These are phyloP conservation scores for Penicillium sumatraense DNA, from an alignment of 2,329 filamentous ascomycete species.

Conservation along the genomic window DNA sequence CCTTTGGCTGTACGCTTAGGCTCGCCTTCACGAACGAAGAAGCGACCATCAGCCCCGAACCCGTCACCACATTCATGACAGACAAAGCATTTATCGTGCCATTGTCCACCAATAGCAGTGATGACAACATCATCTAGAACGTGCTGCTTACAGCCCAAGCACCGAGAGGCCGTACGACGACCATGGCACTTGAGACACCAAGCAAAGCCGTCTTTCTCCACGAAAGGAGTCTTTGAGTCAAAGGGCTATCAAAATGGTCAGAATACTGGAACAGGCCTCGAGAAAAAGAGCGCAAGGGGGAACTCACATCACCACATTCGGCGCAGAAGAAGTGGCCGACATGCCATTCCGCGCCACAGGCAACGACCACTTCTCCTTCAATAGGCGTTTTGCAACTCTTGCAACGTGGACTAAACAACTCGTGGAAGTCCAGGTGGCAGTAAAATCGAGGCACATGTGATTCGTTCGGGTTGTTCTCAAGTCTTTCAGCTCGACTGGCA, in stretches of 20 bases:
- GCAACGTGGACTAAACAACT: conserved; percentile 88
- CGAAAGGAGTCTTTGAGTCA: conserved; percentile 72
- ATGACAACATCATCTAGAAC: conserved; percentile 91
- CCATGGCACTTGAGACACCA: conserved; percentile 96
- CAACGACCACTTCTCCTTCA: conserved; percentile 90
- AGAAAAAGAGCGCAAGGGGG: conserved; percentile 3
- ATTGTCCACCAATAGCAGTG: conserved; percentile 85
- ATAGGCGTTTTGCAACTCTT: conserved; percentile 97
- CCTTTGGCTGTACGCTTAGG: conserved; percentile 50
- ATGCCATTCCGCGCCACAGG: conserved; percentile 95
- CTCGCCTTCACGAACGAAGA: conserved; percentile 64
- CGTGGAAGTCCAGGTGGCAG: conserved; percentile 98
- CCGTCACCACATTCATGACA: conserved; percentile 70
- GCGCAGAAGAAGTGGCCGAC: conserved; percentile 98
- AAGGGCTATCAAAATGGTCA: conserved; percentile 54
- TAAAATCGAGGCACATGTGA: conserved; percentile 78
- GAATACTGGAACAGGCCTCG: conserved; percentile 16
- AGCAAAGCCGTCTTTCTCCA: conserved; percentile 96
- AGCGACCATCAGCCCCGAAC: conserved; percentile 64
- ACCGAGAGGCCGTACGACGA: conserved; percentile 86
- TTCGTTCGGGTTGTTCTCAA: conserved; percentile 68
- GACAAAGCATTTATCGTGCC: conserved; percentile 91
- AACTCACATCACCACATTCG: conserved; percentile 80
- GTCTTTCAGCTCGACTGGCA: conserved; percentile 68
- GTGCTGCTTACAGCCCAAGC: conserved; percentile 78